These are phyloP conservation scores for Aspergillus campestris DNA, from an alignment of 495 filamentous ascomycete genomes.

Conservation along the genomic window DNA sequence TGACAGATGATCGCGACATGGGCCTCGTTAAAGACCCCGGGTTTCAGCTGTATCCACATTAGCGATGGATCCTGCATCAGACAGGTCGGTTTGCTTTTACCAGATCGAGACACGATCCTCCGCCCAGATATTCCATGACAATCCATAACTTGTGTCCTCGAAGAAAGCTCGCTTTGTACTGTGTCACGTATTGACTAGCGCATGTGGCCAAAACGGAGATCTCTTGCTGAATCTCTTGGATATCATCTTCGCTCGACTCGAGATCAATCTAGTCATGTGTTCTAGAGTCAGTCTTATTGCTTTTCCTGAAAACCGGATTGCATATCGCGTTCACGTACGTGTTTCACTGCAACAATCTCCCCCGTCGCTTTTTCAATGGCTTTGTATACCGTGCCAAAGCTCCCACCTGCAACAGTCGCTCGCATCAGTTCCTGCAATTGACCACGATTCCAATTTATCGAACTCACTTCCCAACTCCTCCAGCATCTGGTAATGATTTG, in stretches of 20 bases:
- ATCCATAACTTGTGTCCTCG: constrained; percentile 97
- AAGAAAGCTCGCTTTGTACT: constrained; percentile 92
- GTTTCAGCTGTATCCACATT: constrained; percentile 60
- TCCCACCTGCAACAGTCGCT: constrained; percentile 54
- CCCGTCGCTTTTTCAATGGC: constrained; percentile 78
- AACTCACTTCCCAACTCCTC: constrained; percentile 86
- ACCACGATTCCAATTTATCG: neutral
- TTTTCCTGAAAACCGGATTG: constrained; percentile 4
- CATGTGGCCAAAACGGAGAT: constrained; percentile 94
- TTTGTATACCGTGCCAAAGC: constrained; percentile 96
- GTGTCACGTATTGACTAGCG: constrained; percentile 84
- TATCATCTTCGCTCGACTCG: constrained; percentile 95
- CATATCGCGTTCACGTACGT: constrained; percentile 45
- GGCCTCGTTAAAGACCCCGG: constrained; percentile 79
- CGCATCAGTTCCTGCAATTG: constrained; percentile 1
- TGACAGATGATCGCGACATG: constrained; percentile 94
- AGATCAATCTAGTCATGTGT: constrained; percentile 76
- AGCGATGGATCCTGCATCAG: constrained; percentile 8
- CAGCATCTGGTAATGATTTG: constrained; percentile 76
- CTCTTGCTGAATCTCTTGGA: constrained; percentile 95
- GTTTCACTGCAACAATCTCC: constrained; percentile 86
- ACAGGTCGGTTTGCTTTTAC: constrained; percentile 34
- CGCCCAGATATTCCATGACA: constrained; percentile 95
- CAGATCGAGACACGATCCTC: constrained; percentile 87
- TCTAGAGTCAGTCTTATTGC: constrained; percentile 15